phyloP scores from a whole-genome alignment of 768 basidiomycete species.

The Polyporus arcularius region DNA sequence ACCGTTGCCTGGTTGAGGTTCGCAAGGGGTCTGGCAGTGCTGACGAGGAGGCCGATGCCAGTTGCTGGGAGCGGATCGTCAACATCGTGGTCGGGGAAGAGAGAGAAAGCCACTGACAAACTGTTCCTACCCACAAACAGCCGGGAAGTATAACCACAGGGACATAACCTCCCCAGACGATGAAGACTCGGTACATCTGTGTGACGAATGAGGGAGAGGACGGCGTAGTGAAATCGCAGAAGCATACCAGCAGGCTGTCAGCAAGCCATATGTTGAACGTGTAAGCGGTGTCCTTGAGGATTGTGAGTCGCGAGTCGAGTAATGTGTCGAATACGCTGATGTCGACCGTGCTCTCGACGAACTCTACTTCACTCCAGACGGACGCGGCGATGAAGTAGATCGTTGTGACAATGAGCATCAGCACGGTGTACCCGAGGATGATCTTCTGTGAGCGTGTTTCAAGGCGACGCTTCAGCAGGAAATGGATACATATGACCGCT shows the following conservation, averaged over 20 bases:
- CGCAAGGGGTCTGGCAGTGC: conserved; percentile 1
- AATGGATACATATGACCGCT: too few species aligned
- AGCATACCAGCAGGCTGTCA: conserved; percentile 1
- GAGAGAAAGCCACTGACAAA: neutral
- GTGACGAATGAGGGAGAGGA: too few species aligned
- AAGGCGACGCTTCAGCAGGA: too few species aligned
- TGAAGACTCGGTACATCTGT: neutral
- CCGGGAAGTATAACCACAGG: neutral
- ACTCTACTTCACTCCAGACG: conserved; percentile 2
- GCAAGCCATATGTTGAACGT: conserved; percentile 2
- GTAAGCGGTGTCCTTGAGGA: conserved; percentile 3
- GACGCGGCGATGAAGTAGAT: neutral
- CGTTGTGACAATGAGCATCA: neutral
- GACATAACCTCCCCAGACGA: neutral
- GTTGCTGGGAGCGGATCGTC: neutral
- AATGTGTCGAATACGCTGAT: too few species aligned
- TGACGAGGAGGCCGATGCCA: conserved; percentile 6
- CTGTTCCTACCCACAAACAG: neutral
- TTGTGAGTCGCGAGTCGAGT: neutral
- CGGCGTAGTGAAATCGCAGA: too few species aligned
- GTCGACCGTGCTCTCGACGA: neutral
- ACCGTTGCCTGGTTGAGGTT: too few species aligned
- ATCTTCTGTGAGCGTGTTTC: too few species aligned
- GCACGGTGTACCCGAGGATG: neutral
- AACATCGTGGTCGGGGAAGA: neutral